Percentiles rank a stretch among this genome's conserved stretches.
These are phyloP conservation scores for Populus hybrid DNA, from an alignment of 441 rosid species.

Conservation along the genomic window DNA sequence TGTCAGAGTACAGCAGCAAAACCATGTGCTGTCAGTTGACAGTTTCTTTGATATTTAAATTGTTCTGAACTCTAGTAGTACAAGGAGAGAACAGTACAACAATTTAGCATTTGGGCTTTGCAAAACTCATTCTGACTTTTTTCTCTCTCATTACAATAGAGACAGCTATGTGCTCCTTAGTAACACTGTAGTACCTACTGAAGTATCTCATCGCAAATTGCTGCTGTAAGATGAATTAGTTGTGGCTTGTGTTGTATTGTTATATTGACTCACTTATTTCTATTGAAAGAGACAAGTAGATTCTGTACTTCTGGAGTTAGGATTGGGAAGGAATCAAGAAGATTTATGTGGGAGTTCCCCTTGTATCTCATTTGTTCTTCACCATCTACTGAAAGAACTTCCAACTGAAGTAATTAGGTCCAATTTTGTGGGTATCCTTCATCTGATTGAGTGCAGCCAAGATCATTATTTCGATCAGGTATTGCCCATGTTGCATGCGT, in stretches of 20 bases:
- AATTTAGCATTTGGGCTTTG: background rate
- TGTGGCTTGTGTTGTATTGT: background rate
- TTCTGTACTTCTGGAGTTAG: conserved; percentile 60
- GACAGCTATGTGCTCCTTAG: conserved; percentile 5
- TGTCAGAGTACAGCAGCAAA: background rate
- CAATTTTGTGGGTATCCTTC: conserved; percentile 59
- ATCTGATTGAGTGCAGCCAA: conserved; percentile 62
- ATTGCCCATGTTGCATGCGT: conserved; percentile 11
- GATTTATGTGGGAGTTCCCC: conserved; percentile 40
- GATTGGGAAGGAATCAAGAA: conserved; percentile 55
- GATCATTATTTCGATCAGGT: conserved; percentile 82
- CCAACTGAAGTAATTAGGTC: conserved; percentile 60
- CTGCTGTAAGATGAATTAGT: conserved; percentile 9
- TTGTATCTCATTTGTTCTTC: conserved; percentile 70
- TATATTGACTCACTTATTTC: conserved; percentile 10
- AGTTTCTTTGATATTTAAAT: background rate
- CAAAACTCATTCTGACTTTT: background rate
- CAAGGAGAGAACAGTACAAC: background rate
- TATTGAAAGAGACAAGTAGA: conserved; percentile 46
- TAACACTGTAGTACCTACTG: conserved; percentile 1
- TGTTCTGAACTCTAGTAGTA: background rate
- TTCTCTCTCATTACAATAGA: background rate
- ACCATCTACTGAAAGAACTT: conserved; percentile 77
- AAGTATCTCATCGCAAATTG: conserved; percentile 3
- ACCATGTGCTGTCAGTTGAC: background rate